Percentiles rank a stretch among this genome's conserved stretches.
These are phyloP conservation scores for Margaritispora aquatica DNA, from an alignment of 495 filamentous ascomycete genomes.

Conservation along the genomic window DNA sequence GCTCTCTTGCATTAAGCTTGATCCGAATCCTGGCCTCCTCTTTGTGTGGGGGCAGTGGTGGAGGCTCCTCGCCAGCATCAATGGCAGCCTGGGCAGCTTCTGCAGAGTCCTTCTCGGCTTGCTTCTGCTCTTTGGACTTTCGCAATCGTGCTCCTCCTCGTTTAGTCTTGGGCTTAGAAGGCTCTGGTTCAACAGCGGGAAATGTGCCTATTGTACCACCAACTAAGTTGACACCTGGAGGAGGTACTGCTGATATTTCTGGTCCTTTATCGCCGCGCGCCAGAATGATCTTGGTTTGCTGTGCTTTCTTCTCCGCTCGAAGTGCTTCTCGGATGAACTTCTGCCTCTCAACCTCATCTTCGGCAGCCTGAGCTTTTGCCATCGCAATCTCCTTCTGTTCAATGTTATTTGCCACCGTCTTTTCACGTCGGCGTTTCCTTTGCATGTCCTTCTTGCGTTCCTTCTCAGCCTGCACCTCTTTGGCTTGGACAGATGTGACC, in stretches of 20 bases:
- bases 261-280: constrained; percentile 79
- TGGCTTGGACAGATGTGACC: constrained; percentile 76
- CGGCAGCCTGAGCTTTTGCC: constrained; percentile 62
- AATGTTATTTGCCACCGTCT: constrained; percentile 80
- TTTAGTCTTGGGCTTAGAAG: constrained; percentile 58
- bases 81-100: constrained; percentile 82
- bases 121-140: constrained; percentile 96
- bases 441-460: constrained; percentile 99
- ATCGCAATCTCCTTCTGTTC: constrained; percentile 81
- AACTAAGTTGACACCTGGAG: constrained; percentile 75
- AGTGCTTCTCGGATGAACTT: constrained; percentile 75
- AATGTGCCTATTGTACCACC: constrained; percentile 87
- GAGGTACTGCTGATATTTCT: constrained; percentile 67
- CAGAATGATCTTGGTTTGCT: constrained; percentile 72
- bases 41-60: constrained; percentile 64
- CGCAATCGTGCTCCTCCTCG: constrained; percentile 63
- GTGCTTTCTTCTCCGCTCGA: constrained; percentile 80
- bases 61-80: constrained; percentile 73
- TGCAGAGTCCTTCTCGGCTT: constrained; percentile 88
- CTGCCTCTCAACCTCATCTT: constrained; percentile 71
- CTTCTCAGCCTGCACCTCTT: constrained; percentile 90
- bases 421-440: constrained; percentile 91
- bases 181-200: constrained; percentile 53
- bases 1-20: constrained; percentile 51
- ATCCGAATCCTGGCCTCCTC: constrained; percentile 59